Evolutionary conservation across 805 yeast species (phyloP), one percentile per base, ranked within the genome.

Genomic region (Ogataea angusta): DNA sequence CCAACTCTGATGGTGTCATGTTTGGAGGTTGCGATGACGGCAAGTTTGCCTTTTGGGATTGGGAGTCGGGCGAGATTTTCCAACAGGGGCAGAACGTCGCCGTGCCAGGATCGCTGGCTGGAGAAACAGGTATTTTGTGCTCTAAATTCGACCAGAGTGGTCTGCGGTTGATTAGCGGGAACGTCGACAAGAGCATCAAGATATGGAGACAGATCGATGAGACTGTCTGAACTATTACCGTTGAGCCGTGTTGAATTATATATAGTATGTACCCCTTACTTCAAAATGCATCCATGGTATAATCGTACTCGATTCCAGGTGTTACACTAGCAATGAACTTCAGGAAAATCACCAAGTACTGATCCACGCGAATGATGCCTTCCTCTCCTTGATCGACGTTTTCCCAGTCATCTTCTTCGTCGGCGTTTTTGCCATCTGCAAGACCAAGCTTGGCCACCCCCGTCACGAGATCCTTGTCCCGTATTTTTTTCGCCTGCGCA

Each of bases 321-420:
- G 96, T 90, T 7, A 93, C 98, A 67, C 97, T 87, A 7, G 97
- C 85, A 34, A 93, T 91, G 57, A 93, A 93, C 65, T 93, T 93
- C 56, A 93, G 72, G 61, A 93, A 93, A 12, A 91, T 82, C 26
- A 93, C 73, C 49, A 93, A 66, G 59, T 93, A 93, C 59, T 90
- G 97, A 60, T 93, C 98, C 2, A 84, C 97, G 22, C 96, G 72
- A 6, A 91, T 70, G 14, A 79, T 73, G 9, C 44, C 43, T 19
- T 49, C 65, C 19, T 42, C 37, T 9, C 44, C 36, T 23, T 59
- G 55, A 21, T 67, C 69, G 19, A 78, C 60, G 47, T 74, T 77
- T 54, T 80, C 85, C 82, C 84, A 78, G 4, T 46, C 52, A 25
- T 38, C 42, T 30, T 72, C 81, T 7, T 60, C 69, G 4, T 48